phyloP scores from a whole-genome alignment of 139 green algal genomes.

The Coelastrella sp. region DNA sequence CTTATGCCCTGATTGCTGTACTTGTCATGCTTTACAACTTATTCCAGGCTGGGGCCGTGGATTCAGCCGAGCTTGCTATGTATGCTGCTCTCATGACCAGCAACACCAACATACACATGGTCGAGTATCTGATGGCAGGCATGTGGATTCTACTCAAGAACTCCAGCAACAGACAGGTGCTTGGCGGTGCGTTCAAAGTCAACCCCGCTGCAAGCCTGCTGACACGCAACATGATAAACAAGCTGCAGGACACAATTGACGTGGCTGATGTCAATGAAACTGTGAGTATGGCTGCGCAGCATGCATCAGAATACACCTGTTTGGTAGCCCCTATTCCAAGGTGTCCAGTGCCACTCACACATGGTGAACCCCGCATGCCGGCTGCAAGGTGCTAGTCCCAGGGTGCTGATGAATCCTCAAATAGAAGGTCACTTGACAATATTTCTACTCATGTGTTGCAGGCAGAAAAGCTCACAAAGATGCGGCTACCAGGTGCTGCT shows the following conservation, averaged over 20 bases:
- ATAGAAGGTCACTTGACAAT: no score
- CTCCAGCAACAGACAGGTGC: slow-evolving; percentile 67
- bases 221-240: slow-evolving; percentile 64
- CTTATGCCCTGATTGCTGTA: no score
- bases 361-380: no score
- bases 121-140: slow-evolving; percentile 75
- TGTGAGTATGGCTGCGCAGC: slow-evolving; percentile 9
- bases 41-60: slow-evolving; percentile 63
- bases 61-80: slow-evolving; percentile 70
- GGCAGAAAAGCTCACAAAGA: slow-evolving; percentile 41
- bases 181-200: slow-evolving; percentile 60
- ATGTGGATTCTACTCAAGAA: slow-evolving; percentile 86
- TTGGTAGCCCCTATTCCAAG: no score
- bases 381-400: no score
- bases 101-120: slow-evolving; percentile 70
- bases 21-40: not conserved
- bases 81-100: slow-evolving; percentile 69
- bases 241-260: slow-evolving; percentile 77
- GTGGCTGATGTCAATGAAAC: slow-evolving; percentile 73
- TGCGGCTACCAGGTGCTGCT: not conserved
- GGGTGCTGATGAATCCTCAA: no score
- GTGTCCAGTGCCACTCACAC: no score
- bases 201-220: slow-evolving; percentile 42
- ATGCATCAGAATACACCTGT: no score
- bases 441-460: slow-evolving; percentile 24